Percentiles rank a stretch among this genome's conserved stretches.
Conservation (phyloP, 352 stramenopile genomes). For the Pythium volutum region DNA sequence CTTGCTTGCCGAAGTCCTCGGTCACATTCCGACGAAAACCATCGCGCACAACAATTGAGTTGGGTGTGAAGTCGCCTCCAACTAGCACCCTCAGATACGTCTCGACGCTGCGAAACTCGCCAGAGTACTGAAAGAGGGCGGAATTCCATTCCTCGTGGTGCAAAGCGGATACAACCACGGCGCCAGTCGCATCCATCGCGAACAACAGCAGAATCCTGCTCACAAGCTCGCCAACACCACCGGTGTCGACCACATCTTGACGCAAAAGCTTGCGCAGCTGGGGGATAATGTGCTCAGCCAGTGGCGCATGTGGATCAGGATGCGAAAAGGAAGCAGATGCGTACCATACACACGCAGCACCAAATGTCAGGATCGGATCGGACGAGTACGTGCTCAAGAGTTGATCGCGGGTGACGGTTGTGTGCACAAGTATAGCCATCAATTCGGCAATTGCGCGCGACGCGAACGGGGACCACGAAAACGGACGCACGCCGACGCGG, state of each 20-base stretch:
- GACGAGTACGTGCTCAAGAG: constrained; percentile 25
- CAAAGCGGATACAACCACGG: background rate
- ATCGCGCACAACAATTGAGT: background rate
- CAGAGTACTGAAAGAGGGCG: background rate
- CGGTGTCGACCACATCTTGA: constrained; percentile 9
- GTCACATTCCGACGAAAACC: background rate
- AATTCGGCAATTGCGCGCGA: constrained; percentile 25
- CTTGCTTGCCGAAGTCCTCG: background rate
- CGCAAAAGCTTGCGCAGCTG: background rate
- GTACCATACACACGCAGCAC: constrained; percentile 26
- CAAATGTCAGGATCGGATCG: constrained; percentile 30
- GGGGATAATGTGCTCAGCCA: background rate
- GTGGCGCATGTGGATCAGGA: background rate
- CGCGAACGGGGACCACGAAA: constrained; percentile 20
- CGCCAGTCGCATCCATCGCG: constrained; percentile 7
- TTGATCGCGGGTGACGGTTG: constrained; percentile 20
- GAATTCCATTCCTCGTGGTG: too few relatives aligned
- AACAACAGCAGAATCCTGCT: constrained; percentile 12
- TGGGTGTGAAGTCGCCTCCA: background rate
- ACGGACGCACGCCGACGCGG: constrained; percentile 27
- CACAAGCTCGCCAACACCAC: background rate
- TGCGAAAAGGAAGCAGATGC: background rate
- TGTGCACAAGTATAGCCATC: constrained; percentile 22
- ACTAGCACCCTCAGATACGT: background rate
- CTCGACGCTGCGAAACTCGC: background rate